Conservation (phyloP, 306 rosid species). For the Sicyos edulis region DNA sequence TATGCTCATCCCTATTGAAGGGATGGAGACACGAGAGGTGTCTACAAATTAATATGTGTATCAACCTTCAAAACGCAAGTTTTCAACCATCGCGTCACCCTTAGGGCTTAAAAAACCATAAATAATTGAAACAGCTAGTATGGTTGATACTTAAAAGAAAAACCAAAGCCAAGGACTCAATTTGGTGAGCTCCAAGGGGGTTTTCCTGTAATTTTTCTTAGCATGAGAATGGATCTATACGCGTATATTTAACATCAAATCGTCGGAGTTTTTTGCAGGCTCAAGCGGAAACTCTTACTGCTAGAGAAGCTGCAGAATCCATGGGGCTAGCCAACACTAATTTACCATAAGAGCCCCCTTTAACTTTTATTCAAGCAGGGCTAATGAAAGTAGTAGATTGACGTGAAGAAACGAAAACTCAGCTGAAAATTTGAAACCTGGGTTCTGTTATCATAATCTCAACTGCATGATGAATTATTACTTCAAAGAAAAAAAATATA, state of each 20-base stretch:
- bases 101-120: no score
- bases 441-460: not conserved
- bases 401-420: not conserved
- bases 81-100: no score
- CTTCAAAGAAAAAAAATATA: not conserved
- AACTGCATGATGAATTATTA: conserved; percentile 4
- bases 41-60: no score
- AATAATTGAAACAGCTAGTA: no score
- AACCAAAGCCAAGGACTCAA: no score
- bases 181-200: not conserved
- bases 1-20: no score
- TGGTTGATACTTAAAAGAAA: no score
- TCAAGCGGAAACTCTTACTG: conserved; percentile 66
- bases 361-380: not conserved
- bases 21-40: no score
- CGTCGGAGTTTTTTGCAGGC: conserved; percentile 44
- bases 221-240: not conserved
- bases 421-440: not conserved
- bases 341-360: conserved; percentile 41
- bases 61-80: no score
- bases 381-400: not conserved
- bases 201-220: not conserved
- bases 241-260: not conserved
- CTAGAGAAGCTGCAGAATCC: conserved; percentile 76
- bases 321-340: conserved; percentile 74